Evolutionary conservation across 352 stramenopile species (phyloP).

Genomic region (Phytopythium helicoides): DNA sequence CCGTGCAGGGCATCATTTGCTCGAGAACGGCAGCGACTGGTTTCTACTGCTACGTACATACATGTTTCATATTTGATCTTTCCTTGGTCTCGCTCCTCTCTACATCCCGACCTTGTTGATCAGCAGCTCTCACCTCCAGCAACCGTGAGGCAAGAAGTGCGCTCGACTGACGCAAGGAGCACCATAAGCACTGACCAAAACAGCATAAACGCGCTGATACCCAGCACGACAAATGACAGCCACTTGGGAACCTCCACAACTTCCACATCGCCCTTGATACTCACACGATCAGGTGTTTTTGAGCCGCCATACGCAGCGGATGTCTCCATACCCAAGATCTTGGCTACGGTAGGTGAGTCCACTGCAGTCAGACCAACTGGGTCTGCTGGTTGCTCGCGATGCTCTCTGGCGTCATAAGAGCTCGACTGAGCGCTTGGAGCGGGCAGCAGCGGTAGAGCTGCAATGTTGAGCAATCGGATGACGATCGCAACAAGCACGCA

Average conservation of each 20-base stretch:
- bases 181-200: constrained; percentile 57
- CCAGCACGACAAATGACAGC: constrained; percentile 23
- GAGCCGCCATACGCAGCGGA: neutral
- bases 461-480: constrained; percentile 31
- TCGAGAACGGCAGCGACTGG: neutral
- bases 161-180: constrained; percentile 45
- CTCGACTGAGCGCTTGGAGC: constrained; percentile 25
- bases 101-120: too few species aligned
- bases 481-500: constrained; percentile 43
- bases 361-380: neutral
- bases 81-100: neutral
- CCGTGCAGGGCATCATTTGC: neutral
- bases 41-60: constrained; percentile 3
- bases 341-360: constrained; percentile 5
- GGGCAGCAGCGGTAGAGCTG: constrained; percentile 38
- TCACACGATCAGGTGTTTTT: neutral
- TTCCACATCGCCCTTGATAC: neutral
- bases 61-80: constrained; percentile 3
- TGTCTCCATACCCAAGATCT: neutral
- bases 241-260: constrained; percentile 13
- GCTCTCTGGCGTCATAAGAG: constrained; percentile 24
- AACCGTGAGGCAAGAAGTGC: constrained; percentile 60
- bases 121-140: constrained; percentile 66
- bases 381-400: constrained; percentile 3
- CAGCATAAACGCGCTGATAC: constrained; percentile 33